phyloP scores from a whole-genome alignment of 495 filamentous ascomycete species.

The Xeromyces bisporus region DNA sequence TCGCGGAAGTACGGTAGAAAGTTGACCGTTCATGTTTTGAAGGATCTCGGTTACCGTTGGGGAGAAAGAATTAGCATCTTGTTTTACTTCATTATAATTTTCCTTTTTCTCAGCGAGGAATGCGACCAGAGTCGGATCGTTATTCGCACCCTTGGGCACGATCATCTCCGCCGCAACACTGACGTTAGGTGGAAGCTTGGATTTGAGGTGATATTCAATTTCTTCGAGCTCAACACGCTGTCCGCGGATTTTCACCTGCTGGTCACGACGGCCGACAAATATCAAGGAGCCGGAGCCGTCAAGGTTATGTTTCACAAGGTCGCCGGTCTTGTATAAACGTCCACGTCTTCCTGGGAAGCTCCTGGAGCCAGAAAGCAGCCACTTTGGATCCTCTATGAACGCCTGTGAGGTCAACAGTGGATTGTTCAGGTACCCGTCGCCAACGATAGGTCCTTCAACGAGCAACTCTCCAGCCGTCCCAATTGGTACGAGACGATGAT shows the following conservation, averaged over 20 bases:
- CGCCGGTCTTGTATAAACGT: slow-evolving; percentile 18
- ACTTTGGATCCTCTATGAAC: slow-evolving; percentile 19
- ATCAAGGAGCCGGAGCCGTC: slow-evolving; percentile 20
- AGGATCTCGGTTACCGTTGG: neutral
- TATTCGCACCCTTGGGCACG: slow-evolving; percentile 1
- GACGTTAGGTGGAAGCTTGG: slow-evolving; percentile 1
- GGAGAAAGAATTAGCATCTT: slow-evolving; percentile 1
- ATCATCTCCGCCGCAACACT: slow-evolving; percentile 5
- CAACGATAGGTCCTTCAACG: slow-evolving; percentile 23
- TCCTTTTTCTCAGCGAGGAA: slow-evolving; percentile 3
- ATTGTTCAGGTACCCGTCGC: slow-evolving; percentile 20
- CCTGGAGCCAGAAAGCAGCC: slow-evolving; percentile 13
- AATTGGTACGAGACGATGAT: slow-evolving; percentile 17
- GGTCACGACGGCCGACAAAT: slow-evolving; percentile 34
- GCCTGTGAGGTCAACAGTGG: slow-evolving; percentile 9
- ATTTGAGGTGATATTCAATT: slow-evolving; percentile 25
- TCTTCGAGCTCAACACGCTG: slow-evolving; percentile 38
- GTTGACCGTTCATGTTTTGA: slow-evolving; percentile 5
- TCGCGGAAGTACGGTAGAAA: slow-evolving; percentile 19
- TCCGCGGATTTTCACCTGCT: slow-evolving; percentile 36
- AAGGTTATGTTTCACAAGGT: slow-evolving; percentile 28
- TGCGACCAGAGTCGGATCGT: slow-evolving; percentile 1
- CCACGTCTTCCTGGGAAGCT: slow-evolving; percentile 7
- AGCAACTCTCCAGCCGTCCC: slow-evolving; percentile 26
- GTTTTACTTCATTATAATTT: neutral